A percentile compares a stretch with the other conserved stretches of the same genome.
phyloP scores from a whole-genome alignment of 805 yeast genomes.

The Cyberlindnera euphorbiiphila region DNA sequence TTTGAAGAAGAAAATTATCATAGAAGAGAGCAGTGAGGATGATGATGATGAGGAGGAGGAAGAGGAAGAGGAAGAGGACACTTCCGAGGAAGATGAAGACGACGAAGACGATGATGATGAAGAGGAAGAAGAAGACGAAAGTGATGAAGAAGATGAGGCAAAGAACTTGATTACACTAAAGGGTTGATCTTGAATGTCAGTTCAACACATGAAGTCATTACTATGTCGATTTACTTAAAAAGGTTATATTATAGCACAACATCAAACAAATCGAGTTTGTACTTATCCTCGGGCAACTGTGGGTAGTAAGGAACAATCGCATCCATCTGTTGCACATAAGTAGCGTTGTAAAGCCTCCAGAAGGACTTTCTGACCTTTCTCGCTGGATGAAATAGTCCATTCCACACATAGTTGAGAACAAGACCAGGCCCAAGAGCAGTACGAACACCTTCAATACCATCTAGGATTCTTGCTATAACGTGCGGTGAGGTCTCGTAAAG shows the following conservation, averaged over 20 bases:
- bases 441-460: conserved; percentile 71
- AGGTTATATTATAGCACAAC: conserved; percentile 13
- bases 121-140: conserved; percentile 14
- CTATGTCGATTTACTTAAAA: not conserved
- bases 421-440: conserved; percentile 73
- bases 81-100: conserved; percentile 28
- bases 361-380: conserved; percentile 76
- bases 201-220: not conserved
- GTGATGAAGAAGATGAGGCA: conserved; percentile 8
- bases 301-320: conserved; percentile 85
- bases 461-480: conserved; percentile 77
- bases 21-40: conserved; percentile 26
- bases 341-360: conserved; percentile 78
- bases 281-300: conserved; percentile 32
- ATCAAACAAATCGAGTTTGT: conserved; percentile 23
- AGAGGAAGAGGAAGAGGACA: conserved; percentile 33
- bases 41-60: conserved; percentile 32
- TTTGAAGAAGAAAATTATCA: conserved; percentile 14
- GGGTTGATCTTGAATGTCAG: no score
- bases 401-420: conserved; percentile 72
- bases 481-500: conserved; percentile 94
- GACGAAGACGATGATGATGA: conserved; percentile 24
- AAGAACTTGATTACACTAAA: not conserved
- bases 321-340: conserved; percentile 72
- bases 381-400: conserved; percentile 93